A percentile compares a stretch with the other conserved stretches of the same genome.
Conservation (phyloP, 371 early-diverging fungal genomes). For the Mycotypha africana region DNA sequence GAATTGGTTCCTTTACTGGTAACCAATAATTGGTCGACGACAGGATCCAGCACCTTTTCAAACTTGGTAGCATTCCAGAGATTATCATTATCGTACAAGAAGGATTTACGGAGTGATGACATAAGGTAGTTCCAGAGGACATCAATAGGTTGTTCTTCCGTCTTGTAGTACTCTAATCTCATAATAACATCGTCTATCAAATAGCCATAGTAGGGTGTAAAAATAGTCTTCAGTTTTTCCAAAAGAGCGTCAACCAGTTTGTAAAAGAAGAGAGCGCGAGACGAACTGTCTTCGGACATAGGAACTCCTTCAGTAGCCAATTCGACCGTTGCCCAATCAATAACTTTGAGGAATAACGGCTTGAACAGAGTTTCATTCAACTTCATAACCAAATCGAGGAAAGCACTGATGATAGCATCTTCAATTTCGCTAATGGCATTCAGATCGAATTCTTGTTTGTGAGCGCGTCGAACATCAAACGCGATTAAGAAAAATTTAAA, state of each 20-base stretch:
- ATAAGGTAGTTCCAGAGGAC: slow-evolving; percentile 58
- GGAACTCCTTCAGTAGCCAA: slow-evolving; percentile 27
- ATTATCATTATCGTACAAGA: slow-evolving; percentile 66
- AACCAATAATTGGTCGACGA: slow-evolving; percentile 71
- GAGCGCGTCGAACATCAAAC: slow-evolving; percentile 63
- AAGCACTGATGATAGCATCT: slow-evolving; percentile 60
- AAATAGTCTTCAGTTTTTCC: slow-evolving; percentile 76
- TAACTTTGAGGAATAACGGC: slow-evolving; percentile 83
- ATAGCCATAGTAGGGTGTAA: slow-evolving; percentile 79
- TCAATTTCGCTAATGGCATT: slow-evolving; percentile 58
- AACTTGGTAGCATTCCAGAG: slow-evolving; percentile 72
- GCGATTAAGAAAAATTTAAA: slow-evolving; percentile 75
- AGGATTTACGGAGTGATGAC: slow-evolving; percentile 59
- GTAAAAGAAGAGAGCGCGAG: slow-evolving; percentile 76
- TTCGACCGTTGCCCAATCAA: slow-evolving; percentile 86
- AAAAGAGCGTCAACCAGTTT: slow-evolving; percentile 66
- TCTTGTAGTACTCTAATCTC: slow-evolving; percentile 48
- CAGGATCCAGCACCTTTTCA: slow-evolving; percentile 63
- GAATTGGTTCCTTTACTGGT: slow-evolving; percentile 33
- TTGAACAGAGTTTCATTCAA: slow-evolving; percentile 92
- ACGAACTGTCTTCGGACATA: slow-evolving; percentile 35
- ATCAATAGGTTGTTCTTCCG: slow-evolving; percentile 39
- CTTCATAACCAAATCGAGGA: slow-evolving; percentile 80
- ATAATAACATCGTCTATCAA: slow-evolving; percentile 68
- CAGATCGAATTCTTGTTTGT: slow-evolving; percentile 20